Evolutionary conservation across 495 filamentous ascomycete species (phyloP).

Genomic region (Hypoxylon fragiforme): DNA sequence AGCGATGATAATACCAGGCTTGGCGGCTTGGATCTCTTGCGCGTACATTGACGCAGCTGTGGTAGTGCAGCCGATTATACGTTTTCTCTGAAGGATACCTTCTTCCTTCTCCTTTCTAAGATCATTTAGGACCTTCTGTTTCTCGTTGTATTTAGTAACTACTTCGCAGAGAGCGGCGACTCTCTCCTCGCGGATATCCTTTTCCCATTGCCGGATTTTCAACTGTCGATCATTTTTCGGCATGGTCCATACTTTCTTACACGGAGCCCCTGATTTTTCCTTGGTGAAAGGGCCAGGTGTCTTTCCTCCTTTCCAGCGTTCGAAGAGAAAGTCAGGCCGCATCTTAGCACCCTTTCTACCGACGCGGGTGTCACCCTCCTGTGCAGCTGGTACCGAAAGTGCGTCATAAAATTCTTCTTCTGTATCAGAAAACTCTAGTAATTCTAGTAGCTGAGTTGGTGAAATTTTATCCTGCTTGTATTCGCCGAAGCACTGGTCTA

Average conservation of each 20-base stretch:
- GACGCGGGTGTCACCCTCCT: constrained; percentile 49
- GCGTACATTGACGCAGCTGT: constrained; percentile 70
- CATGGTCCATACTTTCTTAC: constrained; percentile 59
- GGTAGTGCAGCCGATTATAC: constrained; percentile 76
- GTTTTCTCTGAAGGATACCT: constrained; percentile 54
- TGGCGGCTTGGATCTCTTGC: constrained; percentile 53
- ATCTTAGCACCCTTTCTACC: constrained; percentile 53
- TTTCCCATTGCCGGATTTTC: constrained; percentile 51
- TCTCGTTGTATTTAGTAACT: constrained; percentile 48
- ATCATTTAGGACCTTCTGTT: constrained; percentile 43
- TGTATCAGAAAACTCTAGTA: constrained; percentile 62
- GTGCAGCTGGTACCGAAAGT: constrained; percentile 47
- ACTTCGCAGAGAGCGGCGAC: constrained; percentile 43
- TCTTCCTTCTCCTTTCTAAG: constrained; percentile 51
- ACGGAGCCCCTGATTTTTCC: constrained; percentile 24
- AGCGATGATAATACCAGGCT: constrained; percentile 62
- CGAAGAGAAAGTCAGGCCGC: constrained; percentile 54
- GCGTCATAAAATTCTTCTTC: constrained; percentile 60
- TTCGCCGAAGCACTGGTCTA: constrained; percentile 16
- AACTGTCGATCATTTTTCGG: constrained; percentile 37
- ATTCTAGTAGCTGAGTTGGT: constrained; percentile 54
- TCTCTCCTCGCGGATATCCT: constrained; percentile 54
- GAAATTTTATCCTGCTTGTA: constrained; percentile 5
- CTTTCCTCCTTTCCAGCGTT: constrained; percentile 58
- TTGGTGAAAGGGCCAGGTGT: constrained; percentile 48